Evolutionary conservation across 768 basidiomycete genomes (phyloP), one percentile per base, ranked within the genome.

Genomic region (Russula sp.): DNA sequence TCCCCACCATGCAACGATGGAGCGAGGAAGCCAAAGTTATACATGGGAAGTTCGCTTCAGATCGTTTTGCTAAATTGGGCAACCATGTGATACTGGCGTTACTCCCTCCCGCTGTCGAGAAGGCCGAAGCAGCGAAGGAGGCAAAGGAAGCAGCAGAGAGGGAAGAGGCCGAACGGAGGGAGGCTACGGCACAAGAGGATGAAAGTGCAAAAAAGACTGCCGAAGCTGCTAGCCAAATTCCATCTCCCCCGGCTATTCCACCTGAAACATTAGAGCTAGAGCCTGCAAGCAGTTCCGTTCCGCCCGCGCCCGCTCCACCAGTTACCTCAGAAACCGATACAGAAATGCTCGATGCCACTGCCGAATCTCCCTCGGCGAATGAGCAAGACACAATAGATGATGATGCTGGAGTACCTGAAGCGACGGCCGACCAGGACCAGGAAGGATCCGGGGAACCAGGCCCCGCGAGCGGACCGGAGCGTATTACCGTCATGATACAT

Each of bases 401-500:
- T 24, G 59, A 60, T n/a, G 46, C 64, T 13, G 58, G 20, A 20
- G 13, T 50, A 64, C 46, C 64, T 3, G 69, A 69, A 49, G 30
- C 68, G 8, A 61, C 18, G 16, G 56, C 62, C 28, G 64, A 64
- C 18, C 63, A 69, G 24, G 72, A 67, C 14, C 63, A 69, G 24
- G 72, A 67, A 38, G 63, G 59, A 28, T 62, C 66, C 26, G 65
- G 69, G 11, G 71, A 71, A 38, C 62, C 70, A n/a, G 70, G 76
- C 6, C 57, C 80, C 13, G 75, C 82, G 36, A 73, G 68, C 58
- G 70, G 71, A n/a, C 72, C 78, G 42, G 81, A 86, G 67, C 86
- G 97, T 40, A 81, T 96, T 30, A 93, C 91, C 1, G 89, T 99
- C 71, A 82, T 85, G 77, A 92, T 99, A 59, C 92, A 94, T 74